Base-by-base conservation (phyloP, 768 basidiomycete genomes). In the Russula brevipes region DNA sequence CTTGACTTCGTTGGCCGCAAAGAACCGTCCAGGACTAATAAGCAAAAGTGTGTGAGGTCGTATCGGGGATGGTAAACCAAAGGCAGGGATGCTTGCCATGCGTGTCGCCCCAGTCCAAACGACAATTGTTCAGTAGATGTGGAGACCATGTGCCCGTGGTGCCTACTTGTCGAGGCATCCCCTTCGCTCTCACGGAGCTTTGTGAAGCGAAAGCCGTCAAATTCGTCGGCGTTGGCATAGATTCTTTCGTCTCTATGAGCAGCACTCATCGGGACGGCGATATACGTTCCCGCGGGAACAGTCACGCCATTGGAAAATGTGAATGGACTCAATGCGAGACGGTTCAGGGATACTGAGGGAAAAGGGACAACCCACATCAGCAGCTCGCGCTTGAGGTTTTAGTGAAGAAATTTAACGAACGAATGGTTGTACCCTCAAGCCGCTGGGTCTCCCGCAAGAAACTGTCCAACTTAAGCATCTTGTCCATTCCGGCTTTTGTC, bases 251-350 rank as follows among this genome's bases (percentile, higher is more conserved):
- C 69, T 24, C 19, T 50, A 57, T 81, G 79, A 42, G 72, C 72
- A 4, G 71, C 69, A 14, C 60, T 60, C 14, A 68, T 44, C 0
- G 78, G 68, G 2, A 74, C 68, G 9, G 70, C 67, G 8, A 81
- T 60, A 35, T 73, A 69, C 0, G 76, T 74, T 2, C 77, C 79
- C 39, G 70, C 69, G 4, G 79, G 80, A 12, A 82, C 65, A 47
- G 67, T 64, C 1, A 75, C 76, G 5, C 79, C 80, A 66, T 82
- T 75, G 3, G 78, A 78, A 57, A 83, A 76, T 1, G 74, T 77
- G 68, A 76, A 76, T 46, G 78, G 76, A 56, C 75, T 70, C 30
- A 75, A 52, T 2, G 73, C 73, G 60, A 72, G 71, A 6, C 80
- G 75, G 14, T 66, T 58, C 44, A 79, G 63, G 7, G 41, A 38